phyloP scores from a whole-genome alignment of 257 asterid genomes.

The Gentiana macrophylla region DNA sequence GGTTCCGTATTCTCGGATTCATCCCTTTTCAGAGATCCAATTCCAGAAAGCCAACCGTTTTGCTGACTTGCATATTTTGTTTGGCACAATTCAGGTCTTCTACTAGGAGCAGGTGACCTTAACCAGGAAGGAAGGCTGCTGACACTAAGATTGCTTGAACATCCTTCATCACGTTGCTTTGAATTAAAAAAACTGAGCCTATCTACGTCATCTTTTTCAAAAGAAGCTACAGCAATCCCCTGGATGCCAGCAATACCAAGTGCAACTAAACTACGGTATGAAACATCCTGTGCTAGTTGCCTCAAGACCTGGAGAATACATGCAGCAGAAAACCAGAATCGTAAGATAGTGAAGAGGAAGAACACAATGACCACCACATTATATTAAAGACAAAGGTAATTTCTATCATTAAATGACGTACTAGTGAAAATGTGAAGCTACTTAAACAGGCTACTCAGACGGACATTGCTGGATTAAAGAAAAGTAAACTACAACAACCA shows the following conservation, averaged over 20 bases:
- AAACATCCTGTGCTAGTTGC: slow-evolving; percentile 83
- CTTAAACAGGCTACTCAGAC: no score
- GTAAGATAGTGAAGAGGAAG: slow-evolving; percentile 2
- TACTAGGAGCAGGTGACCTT: slow-evolving; percentile 73
- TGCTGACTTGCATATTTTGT: slow-evolving; percentile 19
- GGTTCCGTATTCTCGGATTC: slow-evolving; percentile 25
- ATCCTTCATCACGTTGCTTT: slow-evolving; percentile 26
- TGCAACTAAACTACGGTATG: slow-evolving; percentile 81
- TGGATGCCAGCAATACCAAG: slow-evolving; percentile 87
- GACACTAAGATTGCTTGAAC: slow-evolving; percentile 22
- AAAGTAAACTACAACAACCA: no score
- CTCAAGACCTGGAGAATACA: slow-evolving; percentile 58
- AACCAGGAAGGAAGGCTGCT: slow-evolving; percentile 71
- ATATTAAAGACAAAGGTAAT: no score
- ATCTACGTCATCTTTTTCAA: slow-evolving; percentile 79
- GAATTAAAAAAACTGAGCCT: slow-evolving; percentile 59
- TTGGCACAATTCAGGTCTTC: slow-evolving; percentile 39
- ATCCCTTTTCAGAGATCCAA: slow-evolving; percentile 27
- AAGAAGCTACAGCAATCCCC: slow-evolving; percentile 83
- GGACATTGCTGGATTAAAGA: no score
- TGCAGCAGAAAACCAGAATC: neutral
- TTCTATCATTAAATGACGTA: no score
- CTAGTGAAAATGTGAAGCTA: no score
- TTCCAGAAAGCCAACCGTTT: slow-evolving; percentile 23
- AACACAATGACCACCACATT: neutral